phyloP scores from a whole-genome alignment of 2,329 filamentous ascomycete genomes.

The Colletotrichum gigasporum region DNA sequence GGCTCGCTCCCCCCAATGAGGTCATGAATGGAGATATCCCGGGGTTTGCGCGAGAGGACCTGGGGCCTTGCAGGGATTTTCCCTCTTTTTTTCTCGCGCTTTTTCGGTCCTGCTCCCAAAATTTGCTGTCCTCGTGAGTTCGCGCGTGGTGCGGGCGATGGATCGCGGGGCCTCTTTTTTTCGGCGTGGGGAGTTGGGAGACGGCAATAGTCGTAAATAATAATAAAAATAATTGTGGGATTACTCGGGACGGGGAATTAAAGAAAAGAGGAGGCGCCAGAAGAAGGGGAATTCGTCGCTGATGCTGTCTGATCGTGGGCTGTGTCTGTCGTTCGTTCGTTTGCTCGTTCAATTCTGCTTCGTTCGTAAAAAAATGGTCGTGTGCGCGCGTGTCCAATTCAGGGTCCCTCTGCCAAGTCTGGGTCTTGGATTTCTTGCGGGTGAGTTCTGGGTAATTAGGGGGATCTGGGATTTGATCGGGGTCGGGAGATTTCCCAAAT shows the following conservation, averaged over 20 bases:
- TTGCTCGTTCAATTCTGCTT: not conserved
- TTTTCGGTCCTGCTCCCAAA: too few relatives aligned
- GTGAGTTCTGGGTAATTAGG: slow-evolving; percentile 1
- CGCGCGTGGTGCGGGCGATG: slow-evolving; percentile 9
- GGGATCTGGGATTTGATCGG: slow-evolving; percentile 1
- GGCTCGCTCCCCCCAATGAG: slow-evolving; percentile 27
- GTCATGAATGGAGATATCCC: slow-evolving; percentile 28
- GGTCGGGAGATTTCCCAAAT: not conserved
- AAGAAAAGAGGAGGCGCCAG: not conserved
- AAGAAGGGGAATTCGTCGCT: not conserved
- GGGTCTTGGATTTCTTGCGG: not conserved
- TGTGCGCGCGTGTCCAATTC: not conserved
- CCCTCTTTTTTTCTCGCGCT: not conserved
- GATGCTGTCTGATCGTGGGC: too few relatives aligned
- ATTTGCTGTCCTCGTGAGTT: slow-evolving; percentile 28
- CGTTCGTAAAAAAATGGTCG: not conserved
- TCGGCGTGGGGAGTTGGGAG: not conserved
- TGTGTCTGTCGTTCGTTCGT: not conserved
- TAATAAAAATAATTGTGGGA: slow-evolving; percentile 6
- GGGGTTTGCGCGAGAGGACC: too few relatives aligned
- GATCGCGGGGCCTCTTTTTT: not conserved
- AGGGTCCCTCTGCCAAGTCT: not conserved
- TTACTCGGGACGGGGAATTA: not conserved
- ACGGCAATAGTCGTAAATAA: not conserved
- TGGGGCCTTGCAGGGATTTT: too few relatives aligned